phyloP scores from a whole-genome alignment of 108 stramenopile species.

The Cyclotella atomus region DNA sequence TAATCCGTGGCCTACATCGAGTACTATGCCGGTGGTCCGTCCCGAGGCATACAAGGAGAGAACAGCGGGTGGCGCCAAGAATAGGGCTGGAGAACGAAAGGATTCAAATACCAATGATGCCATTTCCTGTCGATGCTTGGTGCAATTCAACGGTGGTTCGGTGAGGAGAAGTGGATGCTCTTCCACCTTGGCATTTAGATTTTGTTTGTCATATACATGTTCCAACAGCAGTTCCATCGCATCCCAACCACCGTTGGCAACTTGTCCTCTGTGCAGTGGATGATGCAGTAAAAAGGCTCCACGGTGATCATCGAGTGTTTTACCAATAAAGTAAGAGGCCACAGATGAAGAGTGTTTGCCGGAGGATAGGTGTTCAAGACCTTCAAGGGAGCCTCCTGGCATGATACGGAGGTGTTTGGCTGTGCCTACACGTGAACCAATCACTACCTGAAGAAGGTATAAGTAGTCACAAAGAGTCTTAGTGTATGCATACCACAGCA shows the following conservation, averaged over 20 bases:
- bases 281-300: conserved; percentile 91
- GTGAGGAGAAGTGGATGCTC: conserved; percentile 97
- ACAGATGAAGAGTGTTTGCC: conserved; percentile 39
- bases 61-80: conserved; percentile 91
- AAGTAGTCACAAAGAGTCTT: too few species aligned
- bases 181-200: conserved; percentile 85
- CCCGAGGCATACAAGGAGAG: conserved; percentile 96
- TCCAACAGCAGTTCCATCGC: conserved; percentile 94
- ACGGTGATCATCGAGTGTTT: conserved; percentile 92
- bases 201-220: conserved; percentile 86
- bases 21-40: conserved; percentile 95
- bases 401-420: conserved; percentile 95
- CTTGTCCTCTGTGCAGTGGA: conserved; percentile 93
- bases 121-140: conserved; percentile 83
- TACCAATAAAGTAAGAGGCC: conserved; percentile 89
- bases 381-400: conserved; percentile 94
- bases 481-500: too few species aligned
- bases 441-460: conserved; percentile 59
- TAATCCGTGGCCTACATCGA: conserved; percentile 98
- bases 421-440: conserved; percentile 92
- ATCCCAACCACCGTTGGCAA: conserved; percentile 90
- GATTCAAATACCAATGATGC: conserved; percentile 97
- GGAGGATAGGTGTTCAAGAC: conserved; percentile 61
- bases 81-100: conserved; percentile 92
- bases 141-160: conserved; percentile 95